Conservation (phyloP, 139 green algal genomes). For the Auxenochlorella pyrenoidosa region DNA sequence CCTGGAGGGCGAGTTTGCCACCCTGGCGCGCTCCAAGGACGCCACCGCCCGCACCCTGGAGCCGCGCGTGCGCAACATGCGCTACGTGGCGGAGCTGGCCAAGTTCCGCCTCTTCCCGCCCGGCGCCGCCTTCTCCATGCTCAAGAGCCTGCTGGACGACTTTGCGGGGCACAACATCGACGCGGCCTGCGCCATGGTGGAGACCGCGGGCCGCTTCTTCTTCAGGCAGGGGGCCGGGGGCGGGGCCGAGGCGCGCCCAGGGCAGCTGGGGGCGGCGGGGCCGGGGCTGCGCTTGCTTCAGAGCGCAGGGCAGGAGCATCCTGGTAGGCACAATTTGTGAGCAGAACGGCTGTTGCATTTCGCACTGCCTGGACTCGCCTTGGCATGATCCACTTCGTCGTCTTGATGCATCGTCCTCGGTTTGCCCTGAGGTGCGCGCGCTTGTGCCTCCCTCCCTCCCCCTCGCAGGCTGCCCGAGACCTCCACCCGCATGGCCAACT, state of each 20-base stretch:
- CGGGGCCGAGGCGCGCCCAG: not conserved
- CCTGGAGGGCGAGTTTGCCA: conserved; percentile 84
- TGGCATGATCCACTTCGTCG: too few relatives aligned
- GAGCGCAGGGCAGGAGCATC: too few relatives aligned
- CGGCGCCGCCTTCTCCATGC: conserved; percentile 61
- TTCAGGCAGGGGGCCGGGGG: conserved; percentile 28
- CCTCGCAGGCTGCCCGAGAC: conserved; percentile 71
- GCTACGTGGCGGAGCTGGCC: conserved; percentile 90
- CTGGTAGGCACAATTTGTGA: too few relatives aligned
- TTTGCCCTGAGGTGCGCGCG: too few relatives aligned
- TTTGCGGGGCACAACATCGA: conserved; percentile 92
- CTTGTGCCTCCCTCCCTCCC: not conserved
- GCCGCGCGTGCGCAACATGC: conserved; percentile 75
- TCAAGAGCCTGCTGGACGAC: conserved; percentile 83
- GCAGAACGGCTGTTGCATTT: too few relatives aligned
- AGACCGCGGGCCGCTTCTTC: conserved; percentile 89
- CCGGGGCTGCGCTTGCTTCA: too few relatives aligned
- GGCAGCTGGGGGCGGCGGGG: not conserved
- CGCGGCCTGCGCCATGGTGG: conserved; percentile 84
- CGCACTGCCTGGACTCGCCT: too few relatives aligned
- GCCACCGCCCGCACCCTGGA: conserved; percentile 71
- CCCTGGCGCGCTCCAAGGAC: conserved; percentile 76
- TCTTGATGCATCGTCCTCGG: too few relatives aligned
- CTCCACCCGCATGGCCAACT: conserved; percentile 80
- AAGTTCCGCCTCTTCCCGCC: conserved; percentile 86